Conservation (phyloP, 345 rosid species). For the Ceriops tagal region DNA sequence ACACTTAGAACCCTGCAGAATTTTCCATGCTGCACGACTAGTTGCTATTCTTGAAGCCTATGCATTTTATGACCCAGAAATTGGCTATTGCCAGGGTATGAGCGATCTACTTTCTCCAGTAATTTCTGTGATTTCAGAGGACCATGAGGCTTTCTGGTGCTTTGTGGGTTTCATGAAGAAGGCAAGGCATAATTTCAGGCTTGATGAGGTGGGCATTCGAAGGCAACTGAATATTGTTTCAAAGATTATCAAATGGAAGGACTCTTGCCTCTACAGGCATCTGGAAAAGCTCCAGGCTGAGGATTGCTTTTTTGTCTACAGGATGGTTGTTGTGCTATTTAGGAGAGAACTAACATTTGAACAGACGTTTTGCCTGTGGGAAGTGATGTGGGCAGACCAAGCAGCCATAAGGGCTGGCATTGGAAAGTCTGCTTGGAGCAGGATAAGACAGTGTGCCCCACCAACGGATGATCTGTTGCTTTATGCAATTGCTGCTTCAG, state of each 20-base stretch:
- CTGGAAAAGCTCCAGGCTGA: slow-evolving; percentile 85
- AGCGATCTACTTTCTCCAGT: slow-evolving; percentile 94
- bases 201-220: slow-evolving; percentile 87
- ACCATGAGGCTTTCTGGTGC: slow-evolving; percentile 96
- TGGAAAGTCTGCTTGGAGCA: slow-evolving; percentile 83
- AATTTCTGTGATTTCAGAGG: slow-evolving; percentile 66
- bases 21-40: slow-evolving; percentile 90
- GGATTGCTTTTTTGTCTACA: slow-evolving; percentile 94
- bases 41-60: slow-evolving; percentile 96
- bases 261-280: slow-evolving; percentile 81
- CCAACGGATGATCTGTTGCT: slow-evolving; percentile 89
- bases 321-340: slow-evolving; percentile 95
- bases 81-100: slow-evolving; percentile 99
- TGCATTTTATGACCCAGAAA: slow-evolving; percentile 80
- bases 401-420: slow-evolving; percentile 87
- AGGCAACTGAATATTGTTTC: slow-evolving; percentile 83
- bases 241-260: slow-evolving; percentile 79
- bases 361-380: slow-evolving; percentile 88
- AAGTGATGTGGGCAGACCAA: slow-evolving; percentile 98
- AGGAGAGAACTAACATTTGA: slow-evolving; percentile 84
- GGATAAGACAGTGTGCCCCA: slow-evolving; percentile 74
- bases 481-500: slow-evolving; percentile 85
- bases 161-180: slow-evolving; percentile 93
- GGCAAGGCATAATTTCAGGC: slow-evolving; percentile 91
- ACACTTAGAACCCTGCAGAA: slow-evolving; percentile 67